phyloP scores from a whole-genome alignment of 208 protist genomes.

The Acanthamoeba quina region DNA sequence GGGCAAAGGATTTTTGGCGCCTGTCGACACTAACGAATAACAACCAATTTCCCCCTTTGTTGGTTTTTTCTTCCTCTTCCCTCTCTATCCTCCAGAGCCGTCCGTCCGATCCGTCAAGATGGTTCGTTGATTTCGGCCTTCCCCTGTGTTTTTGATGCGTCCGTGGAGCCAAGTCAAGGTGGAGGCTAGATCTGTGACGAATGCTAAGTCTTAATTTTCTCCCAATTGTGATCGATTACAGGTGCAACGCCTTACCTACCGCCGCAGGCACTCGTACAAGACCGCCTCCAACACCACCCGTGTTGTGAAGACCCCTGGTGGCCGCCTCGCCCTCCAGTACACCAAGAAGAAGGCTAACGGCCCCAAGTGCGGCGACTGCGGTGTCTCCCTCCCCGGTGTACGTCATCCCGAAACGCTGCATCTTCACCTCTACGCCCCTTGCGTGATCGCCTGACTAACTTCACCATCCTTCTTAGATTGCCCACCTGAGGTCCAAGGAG shows the following conservation, averaged over 20 bases:
- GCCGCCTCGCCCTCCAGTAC: conserved; percentile 96
- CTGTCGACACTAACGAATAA: neutral
- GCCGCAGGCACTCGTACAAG: conserved; percentile 90
- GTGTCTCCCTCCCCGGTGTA: conserved; percentile 92
- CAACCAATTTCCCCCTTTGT: neutral
- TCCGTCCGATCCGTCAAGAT: conserved; percentile 40
- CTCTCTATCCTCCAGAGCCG: conserved; percentile 44
- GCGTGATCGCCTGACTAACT: neutral
- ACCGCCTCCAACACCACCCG: conserved; percentile 89
- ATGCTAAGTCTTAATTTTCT: neutral
- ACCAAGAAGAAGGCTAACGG: conserved; percentile 95
- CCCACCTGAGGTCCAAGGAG: conserved; percentile 94
- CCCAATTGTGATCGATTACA: conserved; percentile 34
- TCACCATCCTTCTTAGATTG: conserved; percentile 78
- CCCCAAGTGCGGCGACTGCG: conserved; percentile 95
- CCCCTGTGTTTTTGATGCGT: neutral
- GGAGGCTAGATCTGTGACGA: neutral
- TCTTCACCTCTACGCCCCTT: neutral
- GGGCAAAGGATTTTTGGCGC: neutral
- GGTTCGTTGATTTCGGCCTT: conserved; percentile 39
- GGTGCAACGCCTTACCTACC: conserved; percentile 91
- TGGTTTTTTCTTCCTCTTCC: conserved; percentile 49
- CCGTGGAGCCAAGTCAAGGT: neutral
- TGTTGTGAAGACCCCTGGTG: conserved; percentile 92
- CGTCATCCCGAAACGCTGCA: neutral